phyloP scores from a whole-genome alignment of 176 grass and related monocot genomes.

The Zea mays region DNA sequence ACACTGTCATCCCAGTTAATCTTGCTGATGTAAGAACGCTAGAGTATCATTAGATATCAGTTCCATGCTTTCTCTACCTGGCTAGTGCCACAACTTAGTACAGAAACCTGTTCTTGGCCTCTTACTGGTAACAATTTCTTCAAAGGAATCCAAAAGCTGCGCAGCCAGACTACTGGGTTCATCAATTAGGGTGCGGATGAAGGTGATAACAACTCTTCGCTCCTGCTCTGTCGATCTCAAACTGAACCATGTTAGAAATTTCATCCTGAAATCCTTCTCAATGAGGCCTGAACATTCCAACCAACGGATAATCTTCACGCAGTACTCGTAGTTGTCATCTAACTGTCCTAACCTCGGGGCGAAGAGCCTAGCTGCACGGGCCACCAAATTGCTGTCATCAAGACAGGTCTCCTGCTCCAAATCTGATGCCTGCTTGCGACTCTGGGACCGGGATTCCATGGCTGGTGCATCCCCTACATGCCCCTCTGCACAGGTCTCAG shows the following conservation, averaged over 20 bases:
- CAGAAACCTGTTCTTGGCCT: slow-evolving; percentile 62
- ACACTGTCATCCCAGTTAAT: slow-evolving; percentile 15
- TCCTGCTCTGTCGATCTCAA: slow-evolving; percentile 76
- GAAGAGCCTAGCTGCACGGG: slow-evolving; percentile 46
- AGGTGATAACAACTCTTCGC: slow-evolving; percentile 76
- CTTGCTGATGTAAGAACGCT: slow-evolving; percentile 32
- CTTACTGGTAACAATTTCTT: slow-evolving; percentile 69
- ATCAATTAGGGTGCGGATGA: slow-evolving; percentile 66
- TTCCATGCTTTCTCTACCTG: background rate
- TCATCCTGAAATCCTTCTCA: slow-evolving; percentile 69
- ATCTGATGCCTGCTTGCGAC: slow-evolving; percentile 51
- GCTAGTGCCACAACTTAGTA: slow-evolving; percentile 81
- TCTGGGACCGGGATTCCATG: slow-evolving; percentile 65
- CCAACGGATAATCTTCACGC: slow-evolving; percentile 70
- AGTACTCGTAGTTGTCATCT: slow-evolving; percentile 85
- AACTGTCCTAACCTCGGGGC: slow-evolving; percentile 59
- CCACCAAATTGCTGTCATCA: slow-evolving; percentile 48
- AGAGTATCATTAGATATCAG: slow-evolving; percentile 26
- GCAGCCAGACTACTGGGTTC: slow-evolving; percentile 78
- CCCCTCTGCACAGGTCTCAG: slow-evolving; percentile 40
- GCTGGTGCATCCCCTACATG: slow-evolving; percentile 46
- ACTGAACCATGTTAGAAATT: slow-evolving; percentile 88
- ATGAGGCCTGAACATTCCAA: slow-evolving; percentile 74
- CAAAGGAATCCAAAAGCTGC: slow-evolving; percentile 79
- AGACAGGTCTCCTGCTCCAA: slow-evolving; percentile 55